A percentile compares a stretch with the other conserved stretches of the same genome.
Conservation (phyloP, 805 yeast species). For the Candida sonorensis region DNA sequence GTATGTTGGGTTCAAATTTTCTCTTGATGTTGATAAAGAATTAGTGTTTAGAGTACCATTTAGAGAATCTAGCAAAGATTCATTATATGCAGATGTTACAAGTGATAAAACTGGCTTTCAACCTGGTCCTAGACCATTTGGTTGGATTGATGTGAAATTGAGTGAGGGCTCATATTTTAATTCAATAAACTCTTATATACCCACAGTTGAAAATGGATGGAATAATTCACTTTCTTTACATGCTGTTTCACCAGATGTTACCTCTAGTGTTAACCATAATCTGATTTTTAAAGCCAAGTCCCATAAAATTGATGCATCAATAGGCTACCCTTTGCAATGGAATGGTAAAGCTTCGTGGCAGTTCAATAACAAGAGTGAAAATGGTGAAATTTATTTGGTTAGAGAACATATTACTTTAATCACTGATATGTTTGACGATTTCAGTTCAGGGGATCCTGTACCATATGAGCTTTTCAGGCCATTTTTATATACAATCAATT, state of each 20-base stretch:
- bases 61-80: slow-evolving; percentile 77
- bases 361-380: slow-evolving; percentile 45
- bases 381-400: slow-evolving; percentile 55
- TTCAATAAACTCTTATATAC: slow-evolving; percentile 42
- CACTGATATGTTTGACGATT: slow-evolving; percentile 69
- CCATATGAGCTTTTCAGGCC: slow-evolving; percentile 79
- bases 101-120: slow-evolving; percentile 1
- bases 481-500: slow-evolving; percentile 49
- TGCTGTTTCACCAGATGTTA: slow-evolving; percentile 65
- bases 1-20: slow-evolving; percentile 49
- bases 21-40: slow-evolving; percentile 58
- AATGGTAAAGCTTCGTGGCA: slow-evolving; percentile 71
- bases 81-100: slow-evolving; percentile 17
- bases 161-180: slow-evolving; percentile 45
- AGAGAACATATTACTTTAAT: slow-evolving; percentile 77
- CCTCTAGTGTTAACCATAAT: slow-evolving; percentile 88
- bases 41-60: slow-evolving; percentile 70
- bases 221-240: too few species aligned
- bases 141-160: slow-evolving; percentile 81
- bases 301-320: slow-evolving; percentile 47
- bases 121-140: slow-evolving; percentile 56
- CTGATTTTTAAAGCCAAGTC: slow-evolving; percentile 55
- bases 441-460: slow-evolving; percentile 61
- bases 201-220: slow-evolving; percentile 48
- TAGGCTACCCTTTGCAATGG: slow-evolving; percentile 77